phyloP scores from a whole-genome alignment of 108 stramenopile species.

The Parietichytrium sp. region DNA sequence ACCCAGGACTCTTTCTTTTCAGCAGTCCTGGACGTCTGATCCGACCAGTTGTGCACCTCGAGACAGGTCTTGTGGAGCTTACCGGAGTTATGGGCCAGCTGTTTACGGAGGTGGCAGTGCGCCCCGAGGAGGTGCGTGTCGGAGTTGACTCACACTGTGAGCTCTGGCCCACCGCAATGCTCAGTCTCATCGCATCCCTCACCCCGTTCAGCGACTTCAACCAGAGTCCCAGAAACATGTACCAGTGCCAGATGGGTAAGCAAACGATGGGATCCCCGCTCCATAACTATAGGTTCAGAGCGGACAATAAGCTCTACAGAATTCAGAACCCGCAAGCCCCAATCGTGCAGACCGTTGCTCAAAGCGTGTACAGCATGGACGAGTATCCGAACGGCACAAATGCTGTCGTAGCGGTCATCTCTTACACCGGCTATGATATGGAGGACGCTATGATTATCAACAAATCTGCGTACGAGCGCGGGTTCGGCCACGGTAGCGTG shows the following conservation, averaged over 20 bases:
- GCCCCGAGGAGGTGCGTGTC: conserved; percentile 35
- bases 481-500: conserved; percentile 87
- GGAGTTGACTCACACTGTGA: conserved; percentile 80
- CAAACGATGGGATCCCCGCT: conserved; percentile 99
- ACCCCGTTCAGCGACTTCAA: conserved; percentile 97
- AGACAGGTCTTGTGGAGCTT: conserved; percentile 75
- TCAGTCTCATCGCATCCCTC: conserved; percentile 88
- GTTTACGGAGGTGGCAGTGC: conserved; percentile 89
- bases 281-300: conserved; percentile 81
- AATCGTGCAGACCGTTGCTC: conserved; percentile 84
- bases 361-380: conserved; percentile 90
- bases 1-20: conserved; percentile 87
- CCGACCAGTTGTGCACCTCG: conserved; percentile 82
- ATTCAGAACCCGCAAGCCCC: conserved; percentile 92
- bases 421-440: conserved; percentile 99
- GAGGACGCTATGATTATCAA: conserved; percentile 99
- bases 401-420: conserved; percentile 95
- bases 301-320: conserved; percentile 93
- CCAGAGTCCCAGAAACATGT: conserved; percentile 94
- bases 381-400: conserved; percentile 97
- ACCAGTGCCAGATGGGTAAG: conserved; percentile 99
- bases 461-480: conserved; percentile 85
- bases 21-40: conserved; percentile 78
- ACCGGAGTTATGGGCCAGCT: conserved; percentile 97
- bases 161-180: conserved; percentile 92